Evolutionary conservation across 2,329 filamentous ascomycete genomes (phyloP), one percentile per base, ranked within the genome.

Genomic region (Aaosphaeria pasadenensis): DNA sequence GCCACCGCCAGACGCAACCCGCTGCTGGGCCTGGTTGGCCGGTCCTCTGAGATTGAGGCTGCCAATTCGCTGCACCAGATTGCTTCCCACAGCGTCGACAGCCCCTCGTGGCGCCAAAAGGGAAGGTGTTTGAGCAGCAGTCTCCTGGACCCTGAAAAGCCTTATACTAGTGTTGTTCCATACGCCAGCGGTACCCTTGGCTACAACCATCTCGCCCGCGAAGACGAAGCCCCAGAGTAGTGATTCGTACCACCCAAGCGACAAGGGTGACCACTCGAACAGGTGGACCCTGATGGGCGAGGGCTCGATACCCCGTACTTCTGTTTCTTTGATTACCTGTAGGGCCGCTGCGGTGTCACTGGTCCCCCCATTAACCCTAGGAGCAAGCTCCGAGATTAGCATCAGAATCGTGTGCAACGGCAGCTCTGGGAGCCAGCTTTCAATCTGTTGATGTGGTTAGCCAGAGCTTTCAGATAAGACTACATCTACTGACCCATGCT

Each of bases 151-250:
- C 43, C 84, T 85, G 74, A 99, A 99, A 11, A 99, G 77, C 65
- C 87, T 88, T 67, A 99, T 89, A 2, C 78, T 78, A 1, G 94
- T 97, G 33, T 90, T 88, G 63, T 92, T 96, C 92, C 94, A 99
- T 1, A 96, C 85, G 6, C 94, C 92, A 31, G 91, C 89, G 2
- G 89, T 91, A 30, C 91, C 91, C 64, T 87, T 91, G 0, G 87
- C 83, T 30, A 92, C 83, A 49, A 91, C 84, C 85, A 96, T 89
- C 73, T 99, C 94, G 60, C 85, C 86, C 30, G 88, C 85, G 67
- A 96, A 97, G 45, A 96, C 84, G 59, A 96, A 89, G 11, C 90
- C 86, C 94, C 94, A 99, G 7, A 99, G 78, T 9, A 97, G 77
- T 5, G 89, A 92, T 70, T 96, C 90, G 69, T 97, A 96, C 94